Base-by-base conservation (phyloP, 2,329 filamentous ascomycete genomes). In the Aspergillus clavatus region DNA sequence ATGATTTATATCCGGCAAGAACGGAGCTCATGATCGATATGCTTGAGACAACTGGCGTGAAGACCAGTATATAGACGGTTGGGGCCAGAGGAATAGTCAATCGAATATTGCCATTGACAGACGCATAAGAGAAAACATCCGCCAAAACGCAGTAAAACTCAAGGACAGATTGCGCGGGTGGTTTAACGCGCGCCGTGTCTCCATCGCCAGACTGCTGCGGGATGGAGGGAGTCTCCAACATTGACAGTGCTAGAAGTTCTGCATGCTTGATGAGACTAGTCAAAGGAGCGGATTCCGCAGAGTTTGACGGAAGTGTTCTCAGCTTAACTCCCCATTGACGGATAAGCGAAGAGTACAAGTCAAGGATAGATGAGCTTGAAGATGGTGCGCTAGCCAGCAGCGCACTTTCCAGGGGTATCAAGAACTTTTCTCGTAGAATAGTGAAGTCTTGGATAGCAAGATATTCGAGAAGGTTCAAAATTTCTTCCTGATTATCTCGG, bases 61-160 rank as follows among this genome's bases (percentile, higher is more conserved):
- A 89, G 51, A 83, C 73, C 29, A 93, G 72, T 7, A 76, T 76
- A 67, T 93, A 93, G 18, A 90, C 74, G 7, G 88, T 75, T 3
- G 78, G 71, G 1, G 82, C 74, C 0, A 83, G 76, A 0, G 87
- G 88, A 16, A 89, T 77, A 45, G 81, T 76, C 52, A 91, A 81
- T 19, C 81, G 80, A 31, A 88, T 74, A 47, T 74, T 72, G 7
- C 70, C 67, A 39, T 79, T 75, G 7, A 81, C 65, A 1, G 65
- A 55, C 35, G 68, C 68, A 35, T 82, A 70, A 2, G 76, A 75
- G 46, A 82, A 76, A 18, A 86, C 66, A 16, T 72, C 68, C 4
- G 80, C 76, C 5, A 81, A 73, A 42, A 78, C 71, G 63, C 86
- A 87, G 66, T 91, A 89, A 60, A 83, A 81, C 26, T 87, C 75